A percentile compares a stretch with the other conserved stretches of the same genome.
phyloP scores from a whole-genome alignment of 495 filamentous ascomycete species.

The Xylaria cubensis region DNA sequence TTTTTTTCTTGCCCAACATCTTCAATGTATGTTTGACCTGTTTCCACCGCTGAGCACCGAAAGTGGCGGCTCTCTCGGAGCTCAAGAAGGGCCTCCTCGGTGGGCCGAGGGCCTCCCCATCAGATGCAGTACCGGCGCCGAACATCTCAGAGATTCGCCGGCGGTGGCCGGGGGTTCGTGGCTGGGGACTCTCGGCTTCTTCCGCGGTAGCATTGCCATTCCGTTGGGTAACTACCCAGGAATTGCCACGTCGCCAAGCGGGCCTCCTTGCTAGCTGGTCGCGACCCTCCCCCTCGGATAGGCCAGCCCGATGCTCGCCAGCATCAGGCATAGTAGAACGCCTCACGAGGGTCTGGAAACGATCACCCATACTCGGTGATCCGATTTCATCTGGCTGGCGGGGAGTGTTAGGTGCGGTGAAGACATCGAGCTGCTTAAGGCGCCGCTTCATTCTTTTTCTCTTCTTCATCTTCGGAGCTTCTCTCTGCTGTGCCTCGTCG shows the following conservation, averaged over 20 bases:
- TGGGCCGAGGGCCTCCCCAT: conserved; percentile 54
- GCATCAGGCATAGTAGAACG: conserved; percentile 74
- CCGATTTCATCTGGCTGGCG: conserved; percentile 40
- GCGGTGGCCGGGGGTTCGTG: conserved; percentile 72
- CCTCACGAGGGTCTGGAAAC: conserved; percentile 63
- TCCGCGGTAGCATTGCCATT: conserved; percentile 47
- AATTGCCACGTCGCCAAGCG: conserved; percentile 61
- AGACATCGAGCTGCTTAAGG: conserved; percentile 54
- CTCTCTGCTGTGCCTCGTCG: conserved; percentile 57
- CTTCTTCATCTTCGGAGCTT: conserved; percentile 56
- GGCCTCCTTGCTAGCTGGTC: conserved; percentile 68
- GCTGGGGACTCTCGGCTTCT: conserved; percentile 54
- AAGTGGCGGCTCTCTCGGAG: conserved; percentile 73
- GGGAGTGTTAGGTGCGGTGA: conserved; percentile 48
- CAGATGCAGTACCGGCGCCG: conserved; percentile 59
- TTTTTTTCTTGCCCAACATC: conserved; percentile 80
- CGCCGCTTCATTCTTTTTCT: conserved; percentile 62
- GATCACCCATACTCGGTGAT: conserved; percentile 40
- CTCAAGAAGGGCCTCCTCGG: conserved; percentile 58
- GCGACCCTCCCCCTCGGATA: conserved; percentile 90
- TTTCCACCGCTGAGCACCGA: conserved; percentile 84
- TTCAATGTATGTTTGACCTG: conserved; percentile 85
- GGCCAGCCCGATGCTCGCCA: conserved; percentile 69
- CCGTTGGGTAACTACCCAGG: conserved; percentile 51
- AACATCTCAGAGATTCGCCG: conserved; percentile 75